Conservation (phyloP, 164 flowering plant species). For the Aristolochia fimbriata region DNA sequence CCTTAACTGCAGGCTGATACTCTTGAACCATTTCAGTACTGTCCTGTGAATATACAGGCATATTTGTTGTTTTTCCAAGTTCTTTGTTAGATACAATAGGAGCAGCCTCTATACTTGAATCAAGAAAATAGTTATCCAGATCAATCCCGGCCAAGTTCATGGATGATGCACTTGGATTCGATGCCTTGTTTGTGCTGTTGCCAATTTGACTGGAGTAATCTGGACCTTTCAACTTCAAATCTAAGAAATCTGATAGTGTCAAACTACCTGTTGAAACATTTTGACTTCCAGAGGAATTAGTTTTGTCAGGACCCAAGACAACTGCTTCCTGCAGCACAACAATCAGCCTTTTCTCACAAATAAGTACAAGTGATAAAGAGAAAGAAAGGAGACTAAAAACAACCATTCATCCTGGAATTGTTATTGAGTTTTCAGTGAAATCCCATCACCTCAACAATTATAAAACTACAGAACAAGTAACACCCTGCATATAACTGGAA, state of each 20-base stretch:
- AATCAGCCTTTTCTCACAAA: no score
- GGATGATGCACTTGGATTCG: conserved; percentile 15
- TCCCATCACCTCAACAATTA: no score
- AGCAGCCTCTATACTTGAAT: conserved; percentile 13
- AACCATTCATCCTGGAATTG: no score
- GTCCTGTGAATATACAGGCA: conserved; percentile 15
- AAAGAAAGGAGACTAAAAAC: no score
- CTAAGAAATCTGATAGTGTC: conserved; percentile 39
- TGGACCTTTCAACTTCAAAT: conserved; percentile 44
- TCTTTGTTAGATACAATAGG: conserved; percentile 14
- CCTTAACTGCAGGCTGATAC: conserved; percentile 22
- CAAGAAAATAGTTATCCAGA: conserved; percentile 37
- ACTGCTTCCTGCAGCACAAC: no score
- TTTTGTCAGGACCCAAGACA: no score
- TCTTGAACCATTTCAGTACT: conserved; percentile 32
- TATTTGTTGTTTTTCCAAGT: conserved; percentile 3
- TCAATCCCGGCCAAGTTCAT: conserved; percentile 38
- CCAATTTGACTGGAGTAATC: conserved; percentile 18
- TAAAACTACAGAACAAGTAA: no score
- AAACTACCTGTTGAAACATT: conserved; percentile 19
- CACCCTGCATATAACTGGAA: no score
- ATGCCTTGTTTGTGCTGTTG: conserved; percentile 7
- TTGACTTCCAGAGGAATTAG: no score
- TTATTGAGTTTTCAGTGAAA: no score
- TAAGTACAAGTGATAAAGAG: no score